Evolutionary conservation across 257 asterid species (phyloP), one percentile per base, ranked within the genome.

Genomic region (Nicotiana tomentosiformis): DNA sequence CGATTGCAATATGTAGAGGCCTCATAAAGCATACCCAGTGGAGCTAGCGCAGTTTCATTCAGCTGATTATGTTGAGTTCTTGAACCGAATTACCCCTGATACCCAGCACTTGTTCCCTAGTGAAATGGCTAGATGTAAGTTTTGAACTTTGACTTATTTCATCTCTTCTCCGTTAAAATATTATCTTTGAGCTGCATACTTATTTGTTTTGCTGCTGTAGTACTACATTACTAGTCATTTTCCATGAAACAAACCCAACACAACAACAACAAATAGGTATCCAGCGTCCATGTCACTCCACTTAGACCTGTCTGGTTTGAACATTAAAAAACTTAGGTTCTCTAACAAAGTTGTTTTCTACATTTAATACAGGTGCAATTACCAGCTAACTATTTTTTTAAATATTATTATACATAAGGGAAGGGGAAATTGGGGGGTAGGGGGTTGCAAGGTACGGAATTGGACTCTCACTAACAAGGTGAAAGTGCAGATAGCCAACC

Each of bases 11-110:
- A 32, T 86, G 85, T 85, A 96, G 99, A 94, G 99, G 93, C 99
- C 99, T 84, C 98, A 96, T 86, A 94, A 94, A 89, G 99, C 98
- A 16, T 96, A 96, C 64, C 97, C 98, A 0, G 95, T 91, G 86
- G 99, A 96, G 97, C 86, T 96, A 85, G 98, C 98, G 6, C 99
- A 96, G 91, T 96, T 93, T 89, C 99, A 96, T 87, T 90, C 99
- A 2, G 94, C 98, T 12, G 98, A 96, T 85, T 96, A 96, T 81
- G 98, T 96, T 81, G 98, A 94, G 87, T 96, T 96, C 85, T 86
- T 96, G 89, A 95, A 94, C 84, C 85, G 98, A 74, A 93, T 96
- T 84, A 90, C 97, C 23, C 98, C 99, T 0, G 91, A 92, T 72
- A 93, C 91, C 6, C 94, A 87, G 84, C 79, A 88, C 39, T 83